Evolutionary conservation across 345 rosid genomes (phyloP).

Genomic region (Citropsis articulata): DNA sequence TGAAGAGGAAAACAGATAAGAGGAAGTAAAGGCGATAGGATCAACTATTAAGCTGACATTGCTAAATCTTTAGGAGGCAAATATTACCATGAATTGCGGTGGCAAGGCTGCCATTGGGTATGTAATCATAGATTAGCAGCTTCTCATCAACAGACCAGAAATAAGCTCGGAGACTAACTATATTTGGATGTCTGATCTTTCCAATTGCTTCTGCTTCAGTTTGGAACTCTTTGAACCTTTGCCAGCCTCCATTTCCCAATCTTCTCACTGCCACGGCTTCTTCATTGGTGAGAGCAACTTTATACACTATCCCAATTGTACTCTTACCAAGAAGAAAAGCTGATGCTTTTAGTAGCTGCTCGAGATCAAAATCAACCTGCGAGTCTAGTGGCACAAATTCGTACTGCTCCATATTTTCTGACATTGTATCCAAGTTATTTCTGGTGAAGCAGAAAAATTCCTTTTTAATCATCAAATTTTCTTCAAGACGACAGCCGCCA

Average conservation of each 20-base stretch:
- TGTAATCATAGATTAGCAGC: conserved; percentile 75
- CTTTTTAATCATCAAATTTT: conserved; percentile 36
- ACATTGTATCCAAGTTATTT: conserved; percentile 33
- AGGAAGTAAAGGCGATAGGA: neutral
- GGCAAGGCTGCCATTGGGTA: conserved; percentile 70
- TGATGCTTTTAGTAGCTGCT: conserved; percentile 80
- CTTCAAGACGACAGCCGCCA: conserved; percentile 31
- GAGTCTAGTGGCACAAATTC: conserved; percentile 64
- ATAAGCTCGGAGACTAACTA: conserved; percentile 78
- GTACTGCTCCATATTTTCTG: conserved; percentile 57
- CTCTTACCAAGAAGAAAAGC: conserved; percentile 94
- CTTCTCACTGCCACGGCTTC: conserved; percentile 69
- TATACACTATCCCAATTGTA: conserved; percentile 76
- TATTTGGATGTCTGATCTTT: conserved; percentile 76
- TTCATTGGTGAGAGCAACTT: conserved; percentile 78
- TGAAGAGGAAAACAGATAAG: neutral
- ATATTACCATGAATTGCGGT: conserved; percentile 74
- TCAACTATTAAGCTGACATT: neutral
- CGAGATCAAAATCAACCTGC: conserved; percentile 62
- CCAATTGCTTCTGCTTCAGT: conserved; percentile 83
- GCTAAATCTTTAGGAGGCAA: neutral
- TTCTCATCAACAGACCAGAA: conserved; percentile 92
- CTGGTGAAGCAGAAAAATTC: conserved; percentile 62
- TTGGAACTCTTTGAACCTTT: conserved; percentile 81
- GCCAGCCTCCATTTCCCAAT: conserved; percentile 67